Base-by-base conservation (phyloP, 2,329 filamentous ascomycete genomes). In the Penicillium concentricum region DNA sequence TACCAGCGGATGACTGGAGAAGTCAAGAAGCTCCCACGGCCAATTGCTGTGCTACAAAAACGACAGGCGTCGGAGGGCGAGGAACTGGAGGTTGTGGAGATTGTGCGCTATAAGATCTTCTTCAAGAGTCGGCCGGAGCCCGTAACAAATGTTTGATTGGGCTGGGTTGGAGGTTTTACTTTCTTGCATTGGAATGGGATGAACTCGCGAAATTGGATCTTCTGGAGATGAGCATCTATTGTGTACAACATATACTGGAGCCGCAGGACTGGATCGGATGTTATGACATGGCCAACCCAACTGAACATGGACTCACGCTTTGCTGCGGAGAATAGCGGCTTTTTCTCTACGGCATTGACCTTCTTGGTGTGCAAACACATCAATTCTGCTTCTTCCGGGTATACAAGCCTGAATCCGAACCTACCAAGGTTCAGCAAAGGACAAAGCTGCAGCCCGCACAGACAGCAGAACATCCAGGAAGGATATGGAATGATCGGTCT, bases 1-100 rank as follows among this genome's bases (percentile, higher is more conserved):
- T 89, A 97, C 72, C 94, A 97, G 77, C 84, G 92, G 58, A 83
- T 97, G 70, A 90, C 87, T 1, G 94, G 94, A 4, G 92, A 97
- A 74, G 87, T 96, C 47, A 96, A 92, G 81, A 96, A 92, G 75
- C 76, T 97, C 48, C 83, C 84, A 6, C 89, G 85, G 68, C 87
- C 92, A 3, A 71, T 97, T 63, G 94, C 88, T 4, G 80, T 97
- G n/a, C 81, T 97, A 24, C 82, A 86, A 61, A 85, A 83, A 67
- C 81, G 81, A 44, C 65, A 57, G n/a, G 46, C 68, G 79, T 51
- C 51, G 24, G 56, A 67, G 20, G 64, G 62, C 8, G 78, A 73
- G 65, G 71, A 72, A 46, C 72, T 97, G 51, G 92, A 97, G 76
- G 84, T 97, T 62, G 86, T 92, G 50, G 93, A 97, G 74, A 85